Evolutionary conservation across 345 rosid genomes (phyloP), one percentile per base, ranked within the genome.

Genomic region (Leavenworthia alabamica): DNA sequence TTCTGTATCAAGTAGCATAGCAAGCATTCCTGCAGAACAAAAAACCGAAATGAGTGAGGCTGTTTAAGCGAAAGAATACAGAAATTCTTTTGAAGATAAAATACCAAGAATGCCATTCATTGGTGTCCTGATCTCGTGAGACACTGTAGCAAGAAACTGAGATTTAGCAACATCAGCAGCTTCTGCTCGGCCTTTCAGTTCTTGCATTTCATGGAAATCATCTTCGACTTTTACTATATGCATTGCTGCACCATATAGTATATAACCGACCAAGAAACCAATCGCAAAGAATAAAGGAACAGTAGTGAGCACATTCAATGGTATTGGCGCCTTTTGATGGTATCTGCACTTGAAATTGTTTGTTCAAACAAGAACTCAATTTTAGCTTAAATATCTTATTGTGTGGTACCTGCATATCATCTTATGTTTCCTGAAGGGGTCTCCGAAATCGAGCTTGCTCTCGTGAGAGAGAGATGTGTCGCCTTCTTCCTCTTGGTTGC

Each of bases 151-250:
- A 49, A 93, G 85, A 80, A 93, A 93, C 89, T 85, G 97, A 1
- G 99, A 93, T 77, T 93, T 93, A 35, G 99, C 97, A 31, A 89
- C 84, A 78, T 93, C 99, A 50, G 99, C 99, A 70, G 96, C 97
- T 78, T 93, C 99, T 46, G 99, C 99, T 74, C 75, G 83, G 22
- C 60, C 90, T 78, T 85, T 93, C 7, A 93, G 75, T 55, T 78
- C 86, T 73, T 93, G 75, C 97, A 89, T 93, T 73, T 85, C 77
- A 31, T 81, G 84, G 69, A 79, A 86, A 76, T 81, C 94, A 61
- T 87, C 97, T 75, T 93, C 97, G 1, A 93, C 96, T 73, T 85
- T 83, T 22, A 93, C 96, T 66, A 87, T 86, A 77, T 83, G 99
- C 49, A 64, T 73, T 7, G 78, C 88, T 5, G 97, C 96, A 52